Conservation (phyloP, 176 grass and related monocot genomes). For the Dendrocalamus sinicus region DNA sequence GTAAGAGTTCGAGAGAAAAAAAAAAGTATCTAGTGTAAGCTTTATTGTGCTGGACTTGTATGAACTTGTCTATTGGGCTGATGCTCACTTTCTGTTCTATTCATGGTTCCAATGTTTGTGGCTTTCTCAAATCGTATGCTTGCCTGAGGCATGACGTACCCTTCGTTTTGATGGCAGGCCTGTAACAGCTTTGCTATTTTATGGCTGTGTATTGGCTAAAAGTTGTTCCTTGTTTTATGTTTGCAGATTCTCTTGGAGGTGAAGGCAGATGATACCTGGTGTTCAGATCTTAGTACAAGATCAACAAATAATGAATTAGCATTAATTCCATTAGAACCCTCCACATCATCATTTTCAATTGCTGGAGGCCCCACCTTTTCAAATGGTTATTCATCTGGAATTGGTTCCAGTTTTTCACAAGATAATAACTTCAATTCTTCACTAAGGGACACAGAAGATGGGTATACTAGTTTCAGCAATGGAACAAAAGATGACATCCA, state of each 20-base stretch:
- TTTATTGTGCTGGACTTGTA: conserved; percentile 15
- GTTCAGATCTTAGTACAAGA: conserved; percentile 49
- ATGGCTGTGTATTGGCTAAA: conserved; percentile 31
- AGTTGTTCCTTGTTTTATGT: conserved; percentile 31
- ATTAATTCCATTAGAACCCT: conserved; percentile 77
- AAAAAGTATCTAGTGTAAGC: background rate
- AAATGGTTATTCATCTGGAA: conserved; percentile 78
- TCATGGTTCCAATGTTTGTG: conserved; percentile 31
- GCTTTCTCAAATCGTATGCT: background rate
- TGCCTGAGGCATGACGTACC: background rate
- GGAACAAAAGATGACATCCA: conserved; percentile 67
- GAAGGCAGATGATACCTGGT: conserved; percentile 46
- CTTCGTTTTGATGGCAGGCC: background rate
- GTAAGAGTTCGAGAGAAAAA: too few relatives aligned
- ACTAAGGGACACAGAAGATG: conserved; percentile 62
- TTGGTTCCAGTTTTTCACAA: conserved; percentile 63
- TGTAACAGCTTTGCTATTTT: conserved; percentile 32
- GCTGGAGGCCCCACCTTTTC: conserved; percentile 81
- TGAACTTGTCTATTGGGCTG: background rate
- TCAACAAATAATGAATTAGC: conserved; percentile 82
- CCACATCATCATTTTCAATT: conserved; percentile 82
- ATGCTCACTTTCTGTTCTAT: conserved; percentile 8
- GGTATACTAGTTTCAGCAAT: conserved; percentile 58
- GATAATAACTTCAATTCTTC: conserved; percentile 67
- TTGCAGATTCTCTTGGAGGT: conserved; percentile 80